phyloP scores from a whole-genome alignment of 2,329 filamentous ascomycete genomes.

The Paecilomyces dactylethromorphus region DNA sequence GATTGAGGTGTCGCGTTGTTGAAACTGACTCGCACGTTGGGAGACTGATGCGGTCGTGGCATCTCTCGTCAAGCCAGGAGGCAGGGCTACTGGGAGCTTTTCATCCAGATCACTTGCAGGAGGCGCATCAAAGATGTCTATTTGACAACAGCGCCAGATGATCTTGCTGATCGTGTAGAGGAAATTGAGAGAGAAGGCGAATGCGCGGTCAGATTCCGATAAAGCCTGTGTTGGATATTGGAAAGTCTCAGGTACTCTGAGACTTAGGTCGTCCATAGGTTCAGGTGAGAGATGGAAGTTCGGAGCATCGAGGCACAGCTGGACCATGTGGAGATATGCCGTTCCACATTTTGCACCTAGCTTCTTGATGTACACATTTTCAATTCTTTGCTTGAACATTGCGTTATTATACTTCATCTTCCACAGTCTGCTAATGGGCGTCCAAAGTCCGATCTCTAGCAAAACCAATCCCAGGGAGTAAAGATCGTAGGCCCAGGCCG shows the following conservation, averaged over 20 bases:
- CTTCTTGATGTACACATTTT: conserved; percentile 56
- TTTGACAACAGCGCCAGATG: conserved; percentile 33
- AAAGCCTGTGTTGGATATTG: conserved; percentile 38
- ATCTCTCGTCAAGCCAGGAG: conserved; percentile 24
- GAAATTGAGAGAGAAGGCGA: conserved; percentile 39
- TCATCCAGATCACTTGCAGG: conserved; percentile 35
- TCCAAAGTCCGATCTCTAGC: conserved; percentile 59
- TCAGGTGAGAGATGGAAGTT: conserved; percentile 41
- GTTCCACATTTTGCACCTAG: conserved; percentile 58
- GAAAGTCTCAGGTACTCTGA: conserved; percentile 35
- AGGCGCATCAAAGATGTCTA: conserved; percentile 36
- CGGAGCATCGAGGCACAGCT: conserved; percentile 54
- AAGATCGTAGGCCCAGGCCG: conserved; percentile 45
- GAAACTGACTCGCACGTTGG: conserved; percentile 6
- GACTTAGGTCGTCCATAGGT: conserved; percentile 33
- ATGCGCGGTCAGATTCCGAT: conserved; percentile 32
- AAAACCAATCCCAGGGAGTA: conserved; percentile 58
- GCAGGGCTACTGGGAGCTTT: conserved; percentile 34
- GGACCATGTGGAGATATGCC: conserved; percentile 56
- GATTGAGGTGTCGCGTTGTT: conserved; percentile 8
- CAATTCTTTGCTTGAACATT: conserved; percentile 58
- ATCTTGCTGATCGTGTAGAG: conserved; percentile 38
- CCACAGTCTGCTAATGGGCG: conserved; percentile 55
- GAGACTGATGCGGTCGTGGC: conserved; percentile 9
- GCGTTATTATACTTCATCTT: conserved; percentile 57